Evolutionary conservation across 371 early-diverging fungal genomes (phyloP), one percentile per base, ranked within the genome.

Genomic region (Mortierella sp.): DNA sequence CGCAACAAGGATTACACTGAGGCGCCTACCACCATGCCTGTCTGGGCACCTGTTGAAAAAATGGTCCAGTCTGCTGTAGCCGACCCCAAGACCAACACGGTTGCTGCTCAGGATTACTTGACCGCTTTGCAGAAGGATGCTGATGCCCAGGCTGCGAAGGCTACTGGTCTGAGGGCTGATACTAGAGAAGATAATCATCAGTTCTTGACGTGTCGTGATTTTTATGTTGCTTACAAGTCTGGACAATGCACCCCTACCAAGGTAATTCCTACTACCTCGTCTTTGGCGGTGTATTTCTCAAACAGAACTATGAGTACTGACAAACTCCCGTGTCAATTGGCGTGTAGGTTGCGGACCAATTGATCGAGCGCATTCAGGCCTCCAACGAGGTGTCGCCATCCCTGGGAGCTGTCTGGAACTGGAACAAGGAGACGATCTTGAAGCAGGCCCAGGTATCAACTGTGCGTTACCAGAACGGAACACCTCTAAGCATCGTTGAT

Each of bases 401-500:
- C 68, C 71, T 93, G 84, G 88, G 88, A 74, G 83, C 91, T 79
- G 46, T 91, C 78, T 78, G 87, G 81, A 71, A 81, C 75, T 81
- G 83, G 70, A 43, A 84, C 41, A 44, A 81, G 21, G 90, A 89
- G 0, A 81, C 82, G 29, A 87, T 93, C 27, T 63, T 91, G 3
- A 74, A 87, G 16, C 94, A 95, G 74, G 96, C 96, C 0, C 79
- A 79, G n/a, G 93, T 77, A 32, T 92, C 91, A 2, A 90, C 93
- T 10, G 79, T 77, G 14, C 87, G 96, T 70, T 94, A 94, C 81
- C 77, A 82, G 35, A 74, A 81, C n/a, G 89, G 91, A 0, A 74
- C 68, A 0, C 89, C 93, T 0, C 78, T 93, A 27, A 92, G 93
- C 35, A 90, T 90, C 65, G 84, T 96, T 48, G 96, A 96, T 84